Percentiles rank a stretch among this genome's conserved stretches.
phyloP scores from a whole-genome alignment of 1,284 basidiomycete genomes.

The Ceratobasidium sp. region DNA sequence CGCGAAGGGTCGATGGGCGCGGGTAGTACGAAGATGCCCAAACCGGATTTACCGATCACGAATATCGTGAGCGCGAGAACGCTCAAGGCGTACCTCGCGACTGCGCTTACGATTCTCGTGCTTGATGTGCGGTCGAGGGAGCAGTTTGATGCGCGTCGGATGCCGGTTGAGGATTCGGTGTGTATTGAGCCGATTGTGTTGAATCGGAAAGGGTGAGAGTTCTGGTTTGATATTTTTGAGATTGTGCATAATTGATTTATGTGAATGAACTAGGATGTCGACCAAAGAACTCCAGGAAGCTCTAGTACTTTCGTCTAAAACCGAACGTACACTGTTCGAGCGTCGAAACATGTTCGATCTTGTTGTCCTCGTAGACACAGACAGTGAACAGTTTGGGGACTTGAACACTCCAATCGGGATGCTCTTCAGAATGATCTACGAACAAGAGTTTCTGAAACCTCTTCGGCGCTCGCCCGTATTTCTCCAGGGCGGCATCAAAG shows the following conservation, averaged over 20 bases:
- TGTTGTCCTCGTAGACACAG: slow-evolving; percentile 88
- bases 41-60: slow-evolving; percentile 66
- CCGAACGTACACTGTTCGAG: slow-evolving; percentile 80
- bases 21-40: slow-evolving; percentile 23
- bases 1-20: slow-evolving; percentile 5
- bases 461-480: slow-evolving; percentile 86
- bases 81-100: slow-evolving; percentile 73
- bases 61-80: slow-evolving; percentile 74
- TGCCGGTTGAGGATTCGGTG: slow-evolving; percentile 77
- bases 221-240: not conserved
- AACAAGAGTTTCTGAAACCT: slow-evolving; percentile 78
- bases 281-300: slow-evolving; percentile 81
- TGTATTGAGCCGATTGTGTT: slow-evolving; percentile 90
- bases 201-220: slow-evolving; percentile 73
- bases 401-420: slow-evolving; percentile 68
- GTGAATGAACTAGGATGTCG: slow-evolving; percentile 67
- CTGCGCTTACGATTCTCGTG: slow-evolving; percentile 71
- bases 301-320: slow-evolving; percentile 76
- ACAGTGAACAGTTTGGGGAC: slow-evolving; percentile 71
- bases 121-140: slow-evolving; percentile 86
- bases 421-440: slow-evolving; percentile 79
- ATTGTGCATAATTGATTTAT: not conserved
- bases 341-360: slow-evolving; percentile 91
- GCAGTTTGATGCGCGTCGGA: slow-evolving; percentile 82
- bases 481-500: slow-evolving; percentile 87